Evolutionary conservation across 164 flowering plant species (phyloP).

Genomic region (Aristolochia fimbriata): DNA sequence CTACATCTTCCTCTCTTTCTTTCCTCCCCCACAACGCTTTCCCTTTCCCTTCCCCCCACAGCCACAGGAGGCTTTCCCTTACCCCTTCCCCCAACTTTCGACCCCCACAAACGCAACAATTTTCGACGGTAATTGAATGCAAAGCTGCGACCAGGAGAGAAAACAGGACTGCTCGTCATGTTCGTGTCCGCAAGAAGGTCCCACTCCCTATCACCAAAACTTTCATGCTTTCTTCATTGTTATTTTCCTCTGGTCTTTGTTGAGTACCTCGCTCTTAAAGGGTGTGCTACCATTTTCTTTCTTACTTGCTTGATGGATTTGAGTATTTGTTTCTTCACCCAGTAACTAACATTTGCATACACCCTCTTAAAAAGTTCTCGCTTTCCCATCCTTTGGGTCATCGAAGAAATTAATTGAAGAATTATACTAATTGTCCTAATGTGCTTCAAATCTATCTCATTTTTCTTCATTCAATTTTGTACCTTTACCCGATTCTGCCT

Average conservation of each 20-base stretch:
- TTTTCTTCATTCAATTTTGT: no score
- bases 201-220: not conserved
- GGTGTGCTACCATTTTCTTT: no score
- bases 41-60: no score
- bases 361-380: no score
- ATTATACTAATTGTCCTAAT: no score
- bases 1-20: constrained; percentile 13
- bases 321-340: no score
- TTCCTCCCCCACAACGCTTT: constrained; percentile 16
- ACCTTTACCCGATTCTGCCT: no score
- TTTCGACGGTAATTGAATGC: constrained; percentile 28
- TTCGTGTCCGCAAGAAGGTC: constrained; percentile 81
- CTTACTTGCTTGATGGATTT: no score
- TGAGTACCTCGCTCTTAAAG: not conserved
- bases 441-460: no score
- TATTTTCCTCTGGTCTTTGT: not conserved
- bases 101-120: not conserved
- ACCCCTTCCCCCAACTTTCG: constrained; percentile 9
- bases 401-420: no score
- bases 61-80: constrained; percentile 4
- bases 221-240: not conserved
- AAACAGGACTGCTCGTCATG: constrained; percentile 65
- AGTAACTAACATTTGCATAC: no score
- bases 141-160: constrained; percentile 41
- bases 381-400: no score